Conservation (phyloP, 1,284 basidiomycete species). For the Vanrija sp. region DNA sequence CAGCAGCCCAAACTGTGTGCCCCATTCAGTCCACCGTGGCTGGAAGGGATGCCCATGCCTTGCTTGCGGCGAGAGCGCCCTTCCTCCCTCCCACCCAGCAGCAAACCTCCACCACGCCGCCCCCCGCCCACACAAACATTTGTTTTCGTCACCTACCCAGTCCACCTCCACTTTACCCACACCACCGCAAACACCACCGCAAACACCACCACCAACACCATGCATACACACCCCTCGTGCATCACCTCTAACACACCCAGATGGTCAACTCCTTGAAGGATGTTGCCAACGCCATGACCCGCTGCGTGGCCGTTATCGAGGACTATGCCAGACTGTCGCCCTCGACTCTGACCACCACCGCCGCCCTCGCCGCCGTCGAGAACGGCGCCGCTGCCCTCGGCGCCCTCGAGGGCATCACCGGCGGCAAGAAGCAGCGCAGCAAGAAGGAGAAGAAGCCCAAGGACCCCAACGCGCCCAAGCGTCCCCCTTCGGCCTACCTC, state of each 20-base stretch:
- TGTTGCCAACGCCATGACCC: constrained; percentile 46
- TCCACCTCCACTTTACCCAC: not conserved
- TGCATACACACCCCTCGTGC: not conserved
- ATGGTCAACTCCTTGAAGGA: constrained; percentile 48
- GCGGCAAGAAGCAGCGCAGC: constrained; percentile 25
- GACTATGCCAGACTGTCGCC: constrained; percentile 46
- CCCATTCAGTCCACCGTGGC: not conserved
- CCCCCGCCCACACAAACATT: not conserved
- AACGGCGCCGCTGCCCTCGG: constrained; percentile 16
- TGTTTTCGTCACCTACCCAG: not conserved
- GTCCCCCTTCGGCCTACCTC: constrained; percentile 90
- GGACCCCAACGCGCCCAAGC: constrained; percentile 92
- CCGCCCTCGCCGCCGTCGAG: constrained; percentile 18
- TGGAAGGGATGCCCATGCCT: no score
- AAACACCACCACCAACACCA: not conserved
- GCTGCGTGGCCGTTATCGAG: constrained; percentile 43
- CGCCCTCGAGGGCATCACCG: constrained; percentile 18
- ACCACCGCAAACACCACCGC: no score
- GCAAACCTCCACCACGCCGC: not conserved
- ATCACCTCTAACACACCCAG: constrained; percentile 20
- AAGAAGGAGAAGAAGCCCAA: constrained; percentile 56
- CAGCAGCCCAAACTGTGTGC: no score
- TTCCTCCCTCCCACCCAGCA: not conserved
- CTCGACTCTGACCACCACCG: constrained; percentile 21
- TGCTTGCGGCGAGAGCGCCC: not conserved